A percentile compares a stretch with the other conserved stretches of the same genome.
These are phyloP conservation scores for Solanum paucissectum DNA, from an alignment of 257 asterid species.

Conservation along the genomic window DNA sequence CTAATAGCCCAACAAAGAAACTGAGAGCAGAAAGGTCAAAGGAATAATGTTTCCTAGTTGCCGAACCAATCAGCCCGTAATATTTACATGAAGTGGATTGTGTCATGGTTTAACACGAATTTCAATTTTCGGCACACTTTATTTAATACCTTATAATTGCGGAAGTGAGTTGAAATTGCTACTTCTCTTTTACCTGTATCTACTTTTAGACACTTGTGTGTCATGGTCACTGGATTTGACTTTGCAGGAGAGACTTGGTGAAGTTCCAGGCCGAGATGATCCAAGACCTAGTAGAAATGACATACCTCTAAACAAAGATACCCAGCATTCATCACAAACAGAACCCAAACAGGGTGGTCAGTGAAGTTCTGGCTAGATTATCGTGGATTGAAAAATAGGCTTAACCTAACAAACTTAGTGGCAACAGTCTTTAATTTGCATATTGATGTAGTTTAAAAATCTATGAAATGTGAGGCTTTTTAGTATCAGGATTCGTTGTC, in stretches of 20 bases:
- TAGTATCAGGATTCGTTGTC: conserved; percentile 21
- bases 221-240: neutral
- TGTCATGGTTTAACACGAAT: neutral
- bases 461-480: conserved; percentile 25
- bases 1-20: neutral
- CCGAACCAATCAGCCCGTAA: neutral
- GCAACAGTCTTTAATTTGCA: conserved; percentile 16
- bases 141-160: neutral
- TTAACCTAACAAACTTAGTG: conserved; percentile 37
- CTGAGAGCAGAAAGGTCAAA: neutral
- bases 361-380: conserved; percentile 18
- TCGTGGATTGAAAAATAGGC: conserved; percentile 19
- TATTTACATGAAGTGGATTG: neutral
- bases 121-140: neutral
- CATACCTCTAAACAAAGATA: conserved; percentile 20
- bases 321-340: conserved; percentile 22
- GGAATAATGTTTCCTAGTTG: neutral
- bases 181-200: neutral
- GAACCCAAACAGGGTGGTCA: conserved; percentile 16
- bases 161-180: neutral
- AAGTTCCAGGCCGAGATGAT: conserved; percentile 50
- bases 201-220: neutral
- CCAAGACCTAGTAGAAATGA: conserved; percentile 53
- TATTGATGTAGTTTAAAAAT: conserved; percentile 39
- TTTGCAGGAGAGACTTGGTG: conserved; percentile 69